Conservation (phyloP, 2,329 filamentous ascomycete species). For the Fusarium heterosporum region DNA sequence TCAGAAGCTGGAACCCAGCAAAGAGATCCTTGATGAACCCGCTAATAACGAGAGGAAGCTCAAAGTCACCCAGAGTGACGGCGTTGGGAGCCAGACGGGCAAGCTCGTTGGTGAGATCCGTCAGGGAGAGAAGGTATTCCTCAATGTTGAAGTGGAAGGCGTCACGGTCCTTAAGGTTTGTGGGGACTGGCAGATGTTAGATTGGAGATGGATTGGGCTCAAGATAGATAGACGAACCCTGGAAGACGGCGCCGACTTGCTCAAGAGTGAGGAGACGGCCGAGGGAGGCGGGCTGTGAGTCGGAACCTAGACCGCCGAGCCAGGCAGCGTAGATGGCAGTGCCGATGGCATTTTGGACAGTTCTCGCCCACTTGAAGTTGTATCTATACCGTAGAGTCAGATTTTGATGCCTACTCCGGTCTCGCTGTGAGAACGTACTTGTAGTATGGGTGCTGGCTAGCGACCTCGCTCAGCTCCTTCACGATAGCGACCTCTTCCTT, state of each 20-base stretch:
- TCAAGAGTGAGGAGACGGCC: conserved; percentile 86
- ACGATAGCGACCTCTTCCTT: conserved; percentile 78
- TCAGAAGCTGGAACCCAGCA: conserved; percentile 95
- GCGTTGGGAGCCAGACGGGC: conserved; percentile 92
- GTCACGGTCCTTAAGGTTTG: conserved; percentile 90
- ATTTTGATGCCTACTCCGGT: not conserved
- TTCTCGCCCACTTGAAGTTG: conserved; percentile 86
- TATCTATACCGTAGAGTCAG: conserved; percentile 61
- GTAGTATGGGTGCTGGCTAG: conserved; percentile 94
- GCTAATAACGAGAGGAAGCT: conserved; percentile 86
- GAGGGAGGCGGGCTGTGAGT: conserved; percentile 63
- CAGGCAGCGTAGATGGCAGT: conserved; percentile 73
- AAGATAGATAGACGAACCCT: conserved; percentile 64
- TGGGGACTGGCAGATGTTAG: conserved; percentile 72
- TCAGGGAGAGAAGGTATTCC: conserved; percentile 92
- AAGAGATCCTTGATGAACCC: conserved; percentile 95
- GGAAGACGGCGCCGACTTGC: conserved; percentile 82
- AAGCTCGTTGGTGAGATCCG: conserved; percentile 89
- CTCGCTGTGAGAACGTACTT: conserved; percentile 66
- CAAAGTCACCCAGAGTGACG: conserved; percentile 87
- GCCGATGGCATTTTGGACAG: conserved; percentile 81
- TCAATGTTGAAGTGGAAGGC: conserved; percentile 96
- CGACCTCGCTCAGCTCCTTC: conserved; percentile 74
- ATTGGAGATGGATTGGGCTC: not conserved
- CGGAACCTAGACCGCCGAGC: conserved; percentile 77